Percentiles rank a stretch among this genome's conserved stretches.
phyloP scores from a whole-genome alignment of 2,329 filamentous ascomycete species.

The Bipolaris oryzae region DNA sequence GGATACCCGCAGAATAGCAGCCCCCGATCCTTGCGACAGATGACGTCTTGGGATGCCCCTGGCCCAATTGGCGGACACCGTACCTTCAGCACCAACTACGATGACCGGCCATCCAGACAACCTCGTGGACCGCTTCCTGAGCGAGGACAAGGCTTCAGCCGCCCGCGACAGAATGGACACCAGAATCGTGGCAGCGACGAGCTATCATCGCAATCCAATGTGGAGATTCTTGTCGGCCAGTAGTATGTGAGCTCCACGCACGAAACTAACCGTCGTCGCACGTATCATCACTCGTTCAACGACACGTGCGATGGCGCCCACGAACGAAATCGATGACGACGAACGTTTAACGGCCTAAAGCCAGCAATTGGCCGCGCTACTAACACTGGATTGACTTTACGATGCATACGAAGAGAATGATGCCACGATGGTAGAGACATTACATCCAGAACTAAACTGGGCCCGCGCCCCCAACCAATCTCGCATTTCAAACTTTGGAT shows the following conservation, averaged over 20 bases:
- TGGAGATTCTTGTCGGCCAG: constrained; percentile 70
- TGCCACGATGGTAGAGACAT: constrained; percentile 49
- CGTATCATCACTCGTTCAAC: constrained; percentile 32
- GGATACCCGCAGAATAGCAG: constrained; percentile 58
- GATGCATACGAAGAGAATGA: constrained; percentile 51
- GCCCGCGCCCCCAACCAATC: constrained; percentile 37
- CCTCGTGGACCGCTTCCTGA: constrained; percentile 66
- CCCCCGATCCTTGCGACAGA: constrained; percentile 64
- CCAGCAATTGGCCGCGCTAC: constrained; percentile 31
- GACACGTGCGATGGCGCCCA: constrained; percentile 32
- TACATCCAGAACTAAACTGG: constrained; percentile 38
- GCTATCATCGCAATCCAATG: constrained; percentile 63
- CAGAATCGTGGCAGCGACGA: constrained; percentile 68
- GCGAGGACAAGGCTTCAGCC: constrained; percentile 63
- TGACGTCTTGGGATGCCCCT: constrained; percentile 66
- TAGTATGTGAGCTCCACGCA: constrained; percentile 26
- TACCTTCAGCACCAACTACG: constrained; percentile 64
- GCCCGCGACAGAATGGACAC: constrained; percentile 65
- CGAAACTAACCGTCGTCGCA: constrained; percentile 24
- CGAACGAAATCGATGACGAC: constrained; percentile 39
- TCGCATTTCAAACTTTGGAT: constrained; percentile 28
- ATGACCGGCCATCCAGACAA: constrained; percentile 65
- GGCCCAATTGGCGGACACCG: constrained; percentile 70
- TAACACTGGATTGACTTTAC: constrained; percentile 42
- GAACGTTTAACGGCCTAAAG: constrained; percentile 42